Base-by-base conservation (phyloP, 2,329 filamentous ascomycete genomes). In the Aspergillus aculeatus region DNA sequence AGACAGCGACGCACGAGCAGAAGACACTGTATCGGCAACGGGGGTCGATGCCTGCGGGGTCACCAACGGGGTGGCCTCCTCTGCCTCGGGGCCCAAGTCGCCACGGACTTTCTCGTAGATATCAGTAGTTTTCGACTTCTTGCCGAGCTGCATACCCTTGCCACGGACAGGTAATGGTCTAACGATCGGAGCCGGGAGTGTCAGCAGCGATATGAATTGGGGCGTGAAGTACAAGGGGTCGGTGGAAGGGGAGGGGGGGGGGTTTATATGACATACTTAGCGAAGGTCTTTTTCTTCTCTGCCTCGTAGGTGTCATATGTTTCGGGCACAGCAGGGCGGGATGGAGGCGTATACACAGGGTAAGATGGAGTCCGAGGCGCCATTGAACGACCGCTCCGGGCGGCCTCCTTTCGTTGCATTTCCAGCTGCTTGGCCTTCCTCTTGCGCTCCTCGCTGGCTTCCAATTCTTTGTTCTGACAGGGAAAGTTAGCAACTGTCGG, bases 81-180 rank as follows among this genome's bases (percentile, higher is more conserved):
- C 92, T 41, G 87, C 87, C 72, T 96, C 92, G 41, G 89, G 84
- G n/a, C 92, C 93, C 73, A 98, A 83, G 66, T 98, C 94, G 61
- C 91, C 91, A 66, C 92, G 89, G 35, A 99, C 93, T 71, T 93
- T 90, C 78, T 98, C 94, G 75, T 96, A 98, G 84, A 98, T 96
- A 76, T 96, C 94, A 31, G 90, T 96, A 23, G 91, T 93, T 82
- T 98, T 98, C 62, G 91, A 96, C 81, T 99, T 99, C 83, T 98
- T 98, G 78, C 95, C 95, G 59, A 99, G 83, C 78, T 98, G 94
- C 96, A 99, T 99, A 68, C 95, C 95, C 82, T 99, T 99, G 70
- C 92, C 92, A 79, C 96, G 92, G 61, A 89, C 85, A 54, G 90
- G 73, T 31, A 80, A 59, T 19, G 78, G 74, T 62, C 86, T 71